Evolutionary conservation across 2,329 filamentous ascomycete genomes (phyloP).

Genomic region (Calonectria hongkongensis): DNA sequence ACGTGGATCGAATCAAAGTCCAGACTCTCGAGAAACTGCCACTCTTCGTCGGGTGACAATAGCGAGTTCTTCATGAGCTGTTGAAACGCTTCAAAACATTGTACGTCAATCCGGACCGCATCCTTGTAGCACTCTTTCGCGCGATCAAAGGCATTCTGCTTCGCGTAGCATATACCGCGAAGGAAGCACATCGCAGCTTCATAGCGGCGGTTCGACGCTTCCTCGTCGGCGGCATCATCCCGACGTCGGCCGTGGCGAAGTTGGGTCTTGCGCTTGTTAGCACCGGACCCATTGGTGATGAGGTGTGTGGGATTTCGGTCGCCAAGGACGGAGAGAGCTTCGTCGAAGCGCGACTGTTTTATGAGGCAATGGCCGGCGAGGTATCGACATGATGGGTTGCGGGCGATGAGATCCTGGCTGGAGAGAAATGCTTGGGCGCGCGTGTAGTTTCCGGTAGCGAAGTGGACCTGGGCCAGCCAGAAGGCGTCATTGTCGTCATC

Average conservation of each 20-base stretch:
- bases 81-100: constrained; percentile 98
- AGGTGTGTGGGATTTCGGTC: constrained; percentile 96
- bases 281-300: constrained; percentile 73
- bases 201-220: constrained; percentile 85
- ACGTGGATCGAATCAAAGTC: constrained; percentile 90
- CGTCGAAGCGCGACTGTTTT: constrained; percentile 92
- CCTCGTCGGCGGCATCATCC: constrained; percentile 73
- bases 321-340: constrained; percentile 89
- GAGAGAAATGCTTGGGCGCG: constrained; percentile 91
- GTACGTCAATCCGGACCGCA: constrained; percentile 95
- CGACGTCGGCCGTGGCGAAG: constrained; percentile 58
- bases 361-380: constrained; percentile 95
- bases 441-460: constrained; percentile 95
- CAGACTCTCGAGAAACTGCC: constrained; percentile 89
- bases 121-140: constrained; percentile 99
- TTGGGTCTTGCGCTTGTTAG: constrained; percentile 63
- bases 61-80: constrained; percentile 98
- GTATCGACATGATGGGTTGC: constrained; percentile 92
- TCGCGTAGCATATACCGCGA: constrained; percentile 93
- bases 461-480: constrained; percentile 98
- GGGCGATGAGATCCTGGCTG: constrained; percentile 86
- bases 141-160: constrained; percentile 96
- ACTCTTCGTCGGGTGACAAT: constrained; percentile 91
- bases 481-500: constrained; percentile 96
- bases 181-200: constrained; percentile 99